These are phyloP conservation scores for Sclerotiophoma versabilis DNA, from an alignment of 2,329 filamentous ascomycete species.

Conservation along the genomic window DNA sequence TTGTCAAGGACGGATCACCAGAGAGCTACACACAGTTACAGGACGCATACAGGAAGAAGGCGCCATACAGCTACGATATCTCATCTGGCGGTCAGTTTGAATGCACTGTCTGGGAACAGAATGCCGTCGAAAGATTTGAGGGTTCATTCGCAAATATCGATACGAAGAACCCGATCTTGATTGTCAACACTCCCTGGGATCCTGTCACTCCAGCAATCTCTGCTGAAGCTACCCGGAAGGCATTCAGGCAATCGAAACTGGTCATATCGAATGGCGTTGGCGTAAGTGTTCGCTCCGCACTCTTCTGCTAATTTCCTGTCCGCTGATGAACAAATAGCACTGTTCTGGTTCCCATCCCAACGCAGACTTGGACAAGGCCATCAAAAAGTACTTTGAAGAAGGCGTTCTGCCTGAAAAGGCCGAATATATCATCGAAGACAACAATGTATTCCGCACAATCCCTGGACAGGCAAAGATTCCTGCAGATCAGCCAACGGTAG, in stretches of 20 bases:
- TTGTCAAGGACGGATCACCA: no score
- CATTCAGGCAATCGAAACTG: background rate
- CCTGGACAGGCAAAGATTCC: background rate
- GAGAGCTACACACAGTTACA: no score
- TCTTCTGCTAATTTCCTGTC: background rate
- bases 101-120: background rate
- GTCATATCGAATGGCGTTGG: background rate
- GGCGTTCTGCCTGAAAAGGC: background rate
- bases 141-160: background rate
- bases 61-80: no score
- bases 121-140: background rate
- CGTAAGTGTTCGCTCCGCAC: background rate
- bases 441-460: background rate
- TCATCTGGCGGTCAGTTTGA: background rate
- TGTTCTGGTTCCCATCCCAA: background rate
- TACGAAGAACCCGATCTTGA: background rate
- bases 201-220: background rate
- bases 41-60: no score
- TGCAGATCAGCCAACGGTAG: background rate
- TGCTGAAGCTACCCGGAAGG: background rate
- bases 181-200: background rate
- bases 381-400: background rate
- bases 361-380: background rate
- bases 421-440: background rate
- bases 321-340: background rate